phyloP scores from a whole-genome alignment of 2,329 filamentous ascomycete species.

The Paracoccidioides brasiliensis region DNA sequence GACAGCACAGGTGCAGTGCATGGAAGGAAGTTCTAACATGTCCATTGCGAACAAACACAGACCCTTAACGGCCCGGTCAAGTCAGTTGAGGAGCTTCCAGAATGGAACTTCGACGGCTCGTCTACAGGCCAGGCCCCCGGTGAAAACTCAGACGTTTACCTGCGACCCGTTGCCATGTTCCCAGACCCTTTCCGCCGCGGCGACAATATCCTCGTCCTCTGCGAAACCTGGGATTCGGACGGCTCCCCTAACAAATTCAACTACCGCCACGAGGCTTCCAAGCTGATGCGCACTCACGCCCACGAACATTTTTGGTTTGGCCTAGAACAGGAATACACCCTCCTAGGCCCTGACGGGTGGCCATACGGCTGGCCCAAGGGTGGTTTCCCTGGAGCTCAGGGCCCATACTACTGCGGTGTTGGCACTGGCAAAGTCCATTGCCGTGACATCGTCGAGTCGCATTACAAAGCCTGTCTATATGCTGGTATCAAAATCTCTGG shows the following conservation, averaged over 20 bases:
- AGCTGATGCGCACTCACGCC: conserved; percentile 79
- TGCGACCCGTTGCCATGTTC: conserved; percentile 78
- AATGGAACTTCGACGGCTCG: conserved; percentile 79
- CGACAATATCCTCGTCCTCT: conserved; percentile 87
- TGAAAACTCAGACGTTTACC: conserved; percentile 95
- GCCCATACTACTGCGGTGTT: conserved; percentile 96
- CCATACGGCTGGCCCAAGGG: conserved; percentile 85
- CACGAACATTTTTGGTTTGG: conserved; percentile 90
- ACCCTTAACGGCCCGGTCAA: conserved; percentile 48
- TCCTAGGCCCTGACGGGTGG: conserved; percentile 71
- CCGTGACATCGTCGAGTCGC: conserved; percentile 92
- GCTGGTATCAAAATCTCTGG: conserved; percentile 87
- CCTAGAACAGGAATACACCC: conserved; percentile 94
- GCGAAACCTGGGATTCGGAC: conserved; percentile 88
- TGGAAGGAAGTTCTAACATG: conserved; percentile 8
- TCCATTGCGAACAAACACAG: conserved; percentile 27
- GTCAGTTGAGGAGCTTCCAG: conserved; percentile 52
- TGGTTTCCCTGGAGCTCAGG: conserved; percentile 84
- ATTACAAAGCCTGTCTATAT: conserved; percentile 84
- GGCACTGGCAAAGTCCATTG: conserved; percentile 94
- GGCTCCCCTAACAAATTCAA: conserved; percentile 98
- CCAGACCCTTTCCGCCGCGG: conserved; percentile 81
- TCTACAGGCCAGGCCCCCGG: conserved; percentile 86
- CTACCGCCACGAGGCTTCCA: conserved; percentile 80
- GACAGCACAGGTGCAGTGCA: conserved; percentile 3